A percentile compares a stretch with the other conserved stretches of the same genome.
These are phyloP conservation scores for Termitomyces sp. DNA, from an alignment of 1,284 basidiomycete genomes.

Conservation along the genomic window DNA sequence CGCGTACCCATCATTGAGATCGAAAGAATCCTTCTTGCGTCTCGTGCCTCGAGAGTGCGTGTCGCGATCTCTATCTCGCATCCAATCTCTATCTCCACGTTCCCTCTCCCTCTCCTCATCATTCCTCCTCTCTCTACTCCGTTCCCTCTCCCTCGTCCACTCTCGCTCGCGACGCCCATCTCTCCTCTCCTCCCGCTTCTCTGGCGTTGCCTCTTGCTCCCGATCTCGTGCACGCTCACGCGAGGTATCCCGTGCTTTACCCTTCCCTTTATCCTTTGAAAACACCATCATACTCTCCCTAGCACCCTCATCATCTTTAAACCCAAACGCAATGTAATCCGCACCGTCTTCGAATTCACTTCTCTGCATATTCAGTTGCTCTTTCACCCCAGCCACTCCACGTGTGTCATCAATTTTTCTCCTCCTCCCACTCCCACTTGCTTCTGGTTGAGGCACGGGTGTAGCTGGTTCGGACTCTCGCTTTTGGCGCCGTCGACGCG, in stretches of 20 bases:
- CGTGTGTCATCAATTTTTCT: not conserved
- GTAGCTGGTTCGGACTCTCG: constrained; percentile 2
- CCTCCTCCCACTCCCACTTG: constrained; percentile 3
- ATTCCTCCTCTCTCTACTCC: constrained; percentile 17
- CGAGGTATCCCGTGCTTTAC: constrained; percentile 20
- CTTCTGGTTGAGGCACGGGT: not conserved
- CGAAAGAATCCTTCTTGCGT: constrained; percentile 32
- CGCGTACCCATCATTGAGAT: constrained; percentile 45
- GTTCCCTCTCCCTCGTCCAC: not conserved
- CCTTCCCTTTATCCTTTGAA: constrained; percentile 21
- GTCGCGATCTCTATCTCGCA: constrained; percentile 20
- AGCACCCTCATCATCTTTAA: constrained; percentile 16
- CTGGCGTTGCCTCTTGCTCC: not conserved
- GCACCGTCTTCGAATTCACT: constrained; percentile 34
- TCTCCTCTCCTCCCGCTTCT: not conserved
- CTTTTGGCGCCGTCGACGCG: constrained; percentile 13
- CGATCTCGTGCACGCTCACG: constrained; percentile 5
- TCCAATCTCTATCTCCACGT: constrained; percentile 19
- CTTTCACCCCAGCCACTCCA: not conserved
- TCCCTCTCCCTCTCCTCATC: constrained; percentile 17
- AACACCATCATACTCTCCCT: not conserved
- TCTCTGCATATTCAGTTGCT: not conserved
- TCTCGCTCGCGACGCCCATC: not conserved
- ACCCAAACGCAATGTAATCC: constrained; percentile 59
- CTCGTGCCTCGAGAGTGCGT: constrained; percentile 28